Base-by-base conservation (phyloP, 495 filamentous ascomycete species). In the Aspergillus mulundensis region DNA sequence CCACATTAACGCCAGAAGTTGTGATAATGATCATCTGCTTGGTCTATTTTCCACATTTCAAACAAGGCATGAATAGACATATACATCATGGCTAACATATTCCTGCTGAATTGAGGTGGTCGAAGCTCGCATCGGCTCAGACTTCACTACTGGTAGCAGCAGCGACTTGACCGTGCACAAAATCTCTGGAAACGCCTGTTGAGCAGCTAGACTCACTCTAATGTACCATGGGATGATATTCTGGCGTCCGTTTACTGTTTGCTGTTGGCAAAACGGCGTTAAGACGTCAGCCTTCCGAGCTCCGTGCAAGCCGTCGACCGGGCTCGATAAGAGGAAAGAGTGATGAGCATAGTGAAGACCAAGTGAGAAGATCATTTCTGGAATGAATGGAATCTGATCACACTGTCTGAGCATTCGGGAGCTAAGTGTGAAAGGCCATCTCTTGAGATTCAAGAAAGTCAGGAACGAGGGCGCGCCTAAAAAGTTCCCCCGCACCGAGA, bases 401-500 rank as follows among this genome's bases (percentile, higher is more conserved):
- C 8, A 6, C 10, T 18, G n/a, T 40, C 18, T 21, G n/a, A 51
- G 49, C 15, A 40, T 14, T 28, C 4, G 25, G 3, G 8, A 4
- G 8, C 8, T 28, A 8, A 28, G 25, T 28, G 25, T 28, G 32
- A 36, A 15, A 39, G 19, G 14, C n/a, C 8, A 23, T 56, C 21
- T 56, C 23, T 56, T 40, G 18, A 34, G 40, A n/a, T 28, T 28
- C 25, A 28, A 28, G 19, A n/a, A 44, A 44, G 51, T 39, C 64
- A 64, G 60, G 59, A 59, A 62, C 54, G 44, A 59, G 61, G 61
- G 61, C 57, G 62, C 56, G 62, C 68, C 65, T 21, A 20, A 18
- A 40, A 40, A 40, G 38, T 8, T 11, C 34, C 64, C 67, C 68
- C 71, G 70, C 71, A 71, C 71, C 43, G 40, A 59, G 44, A 25